Evolutionary conservation across 2,329 filamentous ascomycete species (phyloP).

Genomic region (Dichotomopilus funicola): DNA sequence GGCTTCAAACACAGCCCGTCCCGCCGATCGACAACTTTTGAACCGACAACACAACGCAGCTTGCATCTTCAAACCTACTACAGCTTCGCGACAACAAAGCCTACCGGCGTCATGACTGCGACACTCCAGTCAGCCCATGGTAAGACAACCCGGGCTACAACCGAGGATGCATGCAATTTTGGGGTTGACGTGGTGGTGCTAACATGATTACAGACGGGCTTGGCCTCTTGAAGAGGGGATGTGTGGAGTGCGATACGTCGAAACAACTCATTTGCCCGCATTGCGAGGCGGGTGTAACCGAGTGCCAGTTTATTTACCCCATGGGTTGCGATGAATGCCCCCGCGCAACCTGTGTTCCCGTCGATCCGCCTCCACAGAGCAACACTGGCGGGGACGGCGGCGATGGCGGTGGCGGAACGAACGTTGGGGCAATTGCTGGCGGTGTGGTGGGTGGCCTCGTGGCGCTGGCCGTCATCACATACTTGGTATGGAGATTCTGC

Average conservation of each 20-base stretch:
- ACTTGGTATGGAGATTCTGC: constrained; percentile 80
- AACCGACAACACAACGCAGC: not conserved
- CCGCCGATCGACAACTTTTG: constrained; percentile 10
- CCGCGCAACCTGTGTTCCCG: constrained; percentile 39
- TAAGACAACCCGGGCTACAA: not conserved
- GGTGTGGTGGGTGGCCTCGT: constrained; percentile 80
- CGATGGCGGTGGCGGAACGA: constrained; percentile 40
- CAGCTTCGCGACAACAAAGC: not conserved
- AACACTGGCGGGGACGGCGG: not conserved
- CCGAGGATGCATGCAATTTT: not conserved
- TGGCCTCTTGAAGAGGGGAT: constrained; percentile 32
- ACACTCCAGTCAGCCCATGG: constrained; percentile 2
- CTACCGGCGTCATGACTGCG: constrained; percentile 11
- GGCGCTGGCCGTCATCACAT: constrained; percentile 67
- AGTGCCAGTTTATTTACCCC: constrained; percentile 41
- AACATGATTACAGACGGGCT: constrained; percentile 1
- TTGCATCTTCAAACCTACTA: not conserved
- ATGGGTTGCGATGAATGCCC: constrained; percentile 42
- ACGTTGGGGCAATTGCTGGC: constrained; percentile 80
- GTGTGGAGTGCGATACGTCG: constrained; percentile 38
- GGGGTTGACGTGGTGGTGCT: not conserved
- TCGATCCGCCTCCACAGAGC: constrained; percentile 7
- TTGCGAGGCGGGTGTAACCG: constrained; percentile 34
- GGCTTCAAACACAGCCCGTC: constrained; percentile 5
- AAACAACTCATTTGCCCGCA: constrained; percentile 37